phyloP scores from a whole-genome alignment of 257 asterid genomes.

The Gentiana macrophylla region DNA sequence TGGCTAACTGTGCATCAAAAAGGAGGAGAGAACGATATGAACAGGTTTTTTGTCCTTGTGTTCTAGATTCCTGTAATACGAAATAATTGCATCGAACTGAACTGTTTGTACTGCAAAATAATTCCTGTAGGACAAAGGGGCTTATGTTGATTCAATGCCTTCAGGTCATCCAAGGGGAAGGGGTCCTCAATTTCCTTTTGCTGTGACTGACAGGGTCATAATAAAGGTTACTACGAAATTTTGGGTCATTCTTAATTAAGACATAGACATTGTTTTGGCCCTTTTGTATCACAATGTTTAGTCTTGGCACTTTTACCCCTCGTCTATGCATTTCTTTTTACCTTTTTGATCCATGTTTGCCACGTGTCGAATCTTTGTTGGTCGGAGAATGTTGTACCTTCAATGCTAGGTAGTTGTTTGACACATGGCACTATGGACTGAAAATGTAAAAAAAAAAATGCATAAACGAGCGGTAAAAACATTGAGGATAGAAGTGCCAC shows the following conservation, averaged over 20 bases:
- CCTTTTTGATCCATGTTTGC: too few species aligned
- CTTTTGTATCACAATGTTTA: too few species aligned
- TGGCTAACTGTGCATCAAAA: conserved; percentile 38
- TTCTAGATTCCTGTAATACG: neutral
- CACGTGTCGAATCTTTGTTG: too few species aligned
- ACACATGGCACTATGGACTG: too few species aligned
- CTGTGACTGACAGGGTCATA: conserved; percentile 70
- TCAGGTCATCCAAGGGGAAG: conserved; percentile 50
- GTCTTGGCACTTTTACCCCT: too few species aligned
- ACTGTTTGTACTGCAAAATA: neutral
- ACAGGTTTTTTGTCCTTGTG: conserved; percentile 31
- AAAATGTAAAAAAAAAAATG: too few species aligned
- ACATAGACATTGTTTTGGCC: too few species aligned
- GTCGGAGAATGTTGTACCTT: too few species aligned
- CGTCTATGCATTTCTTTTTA: too few species aligned
- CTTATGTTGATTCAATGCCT: conserved; percentile 40
- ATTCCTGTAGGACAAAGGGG: conserved; percentile 53
- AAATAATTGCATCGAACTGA: neutral
- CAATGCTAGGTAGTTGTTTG: too few species aligned
- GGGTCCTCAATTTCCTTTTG: conserved; percentile 90
- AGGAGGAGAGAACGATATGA: conserved; percentile 70
- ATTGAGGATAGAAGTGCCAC: too few species aligned
- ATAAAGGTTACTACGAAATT: conserved; percentile 51
- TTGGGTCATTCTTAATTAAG: conserved; percentile 11
- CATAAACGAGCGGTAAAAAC: too few species aligned